Conservation (phyloP, 2,329 filamentous ascomycete genomes). For the Colletotrichum salicis region DNA sequence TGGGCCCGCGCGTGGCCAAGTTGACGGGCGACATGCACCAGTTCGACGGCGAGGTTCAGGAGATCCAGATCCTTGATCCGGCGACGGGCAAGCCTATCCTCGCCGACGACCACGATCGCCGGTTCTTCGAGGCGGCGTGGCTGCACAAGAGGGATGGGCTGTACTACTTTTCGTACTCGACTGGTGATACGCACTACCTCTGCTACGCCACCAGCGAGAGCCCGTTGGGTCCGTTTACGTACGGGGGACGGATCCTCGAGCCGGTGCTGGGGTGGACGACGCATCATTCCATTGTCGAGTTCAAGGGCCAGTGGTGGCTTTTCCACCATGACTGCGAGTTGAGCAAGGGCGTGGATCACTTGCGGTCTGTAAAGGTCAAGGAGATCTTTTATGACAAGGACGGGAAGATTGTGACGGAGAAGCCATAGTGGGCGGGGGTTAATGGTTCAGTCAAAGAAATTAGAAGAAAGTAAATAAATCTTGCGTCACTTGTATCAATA, state of each 20-base stretch:
- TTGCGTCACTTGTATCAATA: neutral
- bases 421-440: constrained; percentile 41
- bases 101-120: constrained; percentile 76
- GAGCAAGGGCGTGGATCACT: constrained; percentile 74
- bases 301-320: constrained; percentile 76
- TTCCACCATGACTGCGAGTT: constrained; percentile 81
- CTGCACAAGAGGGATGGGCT: constrained; percentile 76
- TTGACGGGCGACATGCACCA: constrained; percentile 73
- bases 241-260: constrained; percentile 76
- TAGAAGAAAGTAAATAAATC: neutral
- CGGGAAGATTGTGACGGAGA: constrained; percentile 66
- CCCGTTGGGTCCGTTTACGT: constrained; percentile 78
- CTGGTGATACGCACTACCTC: constrained; percentile 80
- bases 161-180: constrained; percentile 84
- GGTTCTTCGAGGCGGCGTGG: constrained; percentile 87
- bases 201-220: constrained; percentile 74
- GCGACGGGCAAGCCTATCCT: constrained; percentile 68
- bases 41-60: constrained; percentile 65
- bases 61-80: constrained; percentile 72
- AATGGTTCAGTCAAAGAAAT: too few species aligned
- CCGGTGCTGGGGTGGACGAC: constrained; percentile 85
- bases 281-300: constrained; percentile 82
- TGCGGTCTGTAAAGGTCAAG: constrained; percentile 78
- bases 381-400: constrained; percentile 78
- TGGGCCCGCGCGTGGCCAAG: constrained; percentile 74